A percentile compares a stretch with the other conserved stretches of the same genome.
phyloP scores from a whole-genome alignment of 2,329 filamentous ascomycete species.

The Cadophora gregata region DNA sequence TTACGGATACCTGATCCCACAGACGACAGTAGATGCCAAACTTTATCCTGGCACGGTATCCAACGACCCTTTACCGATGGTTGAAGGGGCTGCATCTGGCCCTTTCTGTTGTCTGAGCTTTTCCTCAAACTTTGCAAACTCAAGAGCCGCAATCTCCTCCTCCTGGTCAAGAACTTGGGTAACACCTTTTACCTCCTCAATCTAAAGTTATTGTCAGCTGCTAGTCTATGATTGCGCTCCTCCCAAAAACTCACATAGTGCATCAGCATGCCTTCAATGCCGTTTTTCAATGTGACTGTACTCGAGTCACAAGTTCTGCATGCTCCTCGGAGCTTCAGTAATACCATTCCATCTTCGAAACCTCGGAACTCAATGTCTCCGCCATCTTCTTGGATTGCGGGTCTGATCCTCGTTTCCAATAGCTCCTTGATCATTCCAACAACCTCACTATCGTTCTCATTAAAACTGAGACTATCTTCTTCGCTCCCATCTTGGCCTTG shows the following conservation, averaged over 20 bases:
- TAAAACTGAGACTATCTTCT: slow-evolving; percentile 78
- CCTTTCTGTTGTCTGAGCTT: slow-evolving; percentile 67
- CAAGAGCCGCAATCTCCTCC: slow-evolving; percentile 83
- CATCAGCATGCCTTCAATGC: slow-evolving; percentile 98
- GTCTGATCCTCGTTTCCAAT: slow-evolving; percentile 90
- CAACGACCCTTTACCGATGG: slow-evolving; percentile 37
- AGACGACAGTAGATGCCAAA: slow-evolving; percentile 3
- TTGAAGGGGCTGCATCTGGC: slow-evolving; percentile 36
- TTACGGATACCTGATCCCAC: not conserved
- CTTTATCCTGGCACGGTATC: slow-evolving; percentile 38
- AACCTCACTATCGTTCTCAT: slow-evolving; percentile 91
- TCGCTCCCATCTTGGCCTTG: slow-evolving; percentile 53
- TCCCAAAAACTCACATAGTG: slow-evolving; percentile 72
- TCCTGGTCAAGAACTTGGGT: slow-evolving; percentile 90
- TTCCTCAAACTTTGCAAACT: slow-evolving; percentile 96
- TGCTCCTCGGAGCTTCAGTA: slow-evolving; percentile 86
- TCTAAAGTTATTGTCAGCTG: slow-evolving; percentile 56
- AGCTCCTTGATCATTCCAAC: slow-evolving; percentile 99
- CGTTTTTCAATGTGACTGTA: slow-evolving; percentile 95
- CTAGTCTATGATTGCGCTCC: not conserved
- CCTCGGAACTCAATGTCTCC: slow-evolving; percentile 96
- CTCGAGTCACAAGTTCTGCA: slow-evolving; percentile 97
- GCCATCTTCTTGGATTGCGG: slow-evolving; percentile 96
- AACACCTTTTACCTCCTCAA: slow-evolving; percentile 94
- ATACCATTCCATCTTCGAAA: slow-evolving; percentile 85